Evolutionary conservation across 2,329 filamentous ascomycete species (phyloP).

Genomic region (Catunica adiposa): DNA sequence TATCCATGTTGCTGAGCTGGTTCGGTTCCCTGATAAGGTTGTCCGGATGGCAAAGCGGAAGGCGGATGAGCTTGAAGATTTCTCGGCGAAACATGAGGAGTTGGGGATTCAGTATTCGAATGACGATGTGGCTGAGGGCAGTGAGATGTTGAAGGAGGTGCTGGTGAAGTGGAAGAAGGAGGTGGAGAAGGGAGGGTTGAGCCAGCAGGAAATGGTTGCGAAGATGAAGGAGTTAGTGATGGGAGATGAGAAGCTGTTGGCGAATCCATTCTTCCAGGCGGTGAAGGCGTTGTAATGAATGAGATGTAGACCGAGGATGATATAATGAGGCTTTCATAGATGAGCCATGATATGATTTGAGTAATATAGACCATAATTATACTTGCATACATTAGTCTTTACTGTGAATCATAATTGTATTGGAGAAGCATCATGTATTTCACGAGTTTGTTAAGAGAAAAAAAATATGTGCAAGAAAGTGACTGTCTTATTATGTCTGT

Average conservation of each 20-base stretch:
- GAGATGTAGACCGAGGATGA: neutral
- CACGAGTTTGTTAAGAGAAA: too few relatives aligned
- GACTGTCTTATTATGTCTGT: neutral
- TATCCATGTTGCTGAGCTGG: slow-evolving; percentile 93
- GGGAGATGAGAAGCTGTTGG: slow-evolving; percentile 46
- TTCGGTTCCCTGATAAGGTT: slow-evolving; percentile 91
- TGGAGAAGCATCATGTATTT: too few relatives aligned
- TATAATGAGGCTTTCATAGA: neutral
- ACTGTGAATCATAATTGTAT: too few relatives aligned
- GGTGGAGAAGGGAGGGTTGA: slow-evolving; percentile 39
- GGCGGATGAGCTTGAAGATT: slow-evolving; percentile 94
- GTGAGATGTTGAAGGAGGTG: slow-evolving; percentile 65
- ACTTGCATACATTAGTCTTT: neutral
- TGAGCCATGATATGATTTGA: neutral
- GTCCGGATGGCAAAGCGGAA: slow-evolving; percentile 99
- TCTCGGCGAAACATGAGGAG: slow-evolving; percentile 60
- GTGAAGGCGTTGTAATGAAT: slow-evolving; percentile 35
- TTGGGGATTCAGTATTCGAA: slow-evolving; percentile 49
- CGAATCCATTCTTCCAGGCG: slow-evolving; percentile 55
- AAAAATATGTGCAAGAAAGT: neutral
- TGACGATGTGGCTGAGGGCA: slow-evolving; percentile 80
- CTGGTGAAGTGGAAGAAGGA: slow-evolving; percentile 75
- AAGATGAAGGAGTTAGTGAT: slow-evolving; percentile 66
- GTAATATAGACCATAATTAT: neutral
- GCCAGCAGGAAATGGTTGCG: slow-evolving; percentile 58